Evolutionary conservation across 1,284 basidiomycete genomes (phyloP).

Genomic region (Cryptococcus sp.): DNA sequence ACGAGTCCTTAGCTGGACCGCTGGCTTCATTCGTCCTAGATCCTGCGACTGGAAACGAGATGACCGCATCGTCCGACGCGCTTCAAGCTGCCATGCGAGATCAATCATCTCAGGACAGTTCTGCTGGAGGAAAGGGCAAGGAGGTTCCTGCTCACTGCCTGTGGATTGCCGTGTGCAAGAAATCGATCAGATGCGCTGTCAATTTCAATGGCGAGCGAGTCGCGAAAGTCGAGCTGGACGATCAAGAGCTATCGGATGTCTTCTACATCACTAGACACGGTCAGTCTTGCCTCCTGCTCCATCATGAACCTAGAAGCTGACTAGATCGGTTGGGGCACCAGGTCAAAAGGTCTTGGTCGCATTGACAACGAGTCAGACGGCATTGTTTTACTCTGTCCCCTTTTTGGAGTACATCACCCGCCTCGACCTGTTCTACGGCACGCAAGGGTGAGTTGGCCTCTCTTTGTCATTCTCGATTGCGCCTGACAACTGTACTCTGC

Average conservation of each 20-base stretch:
- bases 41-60: conserved; percentile 59
- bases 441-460: conserved; percentile 22
- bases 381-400: conserved; percentile 69
- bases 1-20: conserved; percentile 58
- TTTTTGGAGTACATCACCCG: conserved; percentile 52
- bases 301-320: conserved; percentile 36
- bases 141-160: conserved; percentile 54
- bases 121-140: conserved; percentile 34
- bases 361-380: conserved; percentile 62
- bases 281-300: conserved; percentile 26
- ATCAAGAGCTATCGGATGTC: conserved; percentile 61
- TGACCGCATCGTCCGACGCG: conserved; percentile 56
- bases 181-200: conserved; percentile 47
- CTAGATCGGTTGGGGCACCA: conserved; percentile 13
- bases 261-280: conserved; percentile 66
- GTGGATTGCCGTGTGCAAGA: conserved; percentile 51
- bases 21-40: conserved; percentile 67
- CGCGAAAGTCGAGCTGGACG: conserved; percentile 57
- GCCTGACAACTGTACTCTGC: conserved; percentile 1
- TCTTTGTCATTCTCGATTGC: neutral
- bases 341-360: conserved; percentile 62
- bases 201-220: conserved; percentile 55
- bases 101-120: conserved; percentile 17
- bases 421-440: conserved; percentile 43
- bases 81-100: conserved; percentile 46